Conservation (phyloP, 192 early-diverging fungal genomes). For the Podila verticillata region DNA sequence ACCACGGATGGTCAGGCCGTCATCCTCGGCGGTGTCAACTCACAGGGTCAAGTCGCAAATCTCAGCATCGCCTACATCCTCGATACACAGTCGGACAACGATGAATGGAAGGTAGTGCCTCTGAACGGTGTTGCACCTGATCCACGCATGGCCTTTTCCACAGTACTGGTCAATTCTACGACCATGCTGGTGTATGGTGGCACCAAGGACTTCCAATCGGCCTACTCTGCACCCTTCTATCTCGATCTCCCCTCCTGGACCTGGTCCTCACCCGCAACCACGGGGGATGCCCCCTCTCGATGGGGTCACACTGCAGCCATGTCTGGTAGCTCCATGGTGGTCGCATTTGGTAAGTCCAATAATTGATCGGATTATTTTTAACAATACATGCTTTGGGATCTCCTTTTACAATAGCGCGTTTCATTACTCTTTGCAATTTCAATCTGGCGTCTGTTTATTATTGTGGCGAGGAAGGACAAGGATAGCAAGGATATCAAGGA, state of each 20-base stretch:
- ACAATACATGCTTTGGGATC: too few relatives aligned
- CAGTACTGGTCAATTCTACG: conserved; percentile 36
- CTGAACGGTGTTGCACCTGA: conserved; percentile 30
- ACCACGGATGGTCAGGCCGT: conserved; percentile 35
- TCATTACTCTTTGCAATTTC: not conserved
- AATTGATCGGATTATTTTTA: not conserved
- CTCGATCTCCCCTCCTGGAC: conserved; percentile 44
- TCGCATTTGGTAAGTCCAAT: conserved; percentile 39
- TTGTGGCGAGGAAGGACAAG: not conserved
- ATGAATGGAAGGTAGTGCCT: conserved; percentile 14
- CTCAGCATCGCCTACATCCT: conserved; percentile 28
- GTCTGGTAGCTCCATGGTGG: conserved; percentile 34
- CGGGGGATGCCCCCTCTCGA: conserved; percentile 27
- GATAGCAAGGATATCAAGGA: too few relatives aligned
- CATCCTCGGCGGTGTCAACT: conserved; percentile 26
- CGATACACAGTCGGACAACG: conserved; percentile 25
- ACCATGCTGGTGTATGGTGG: conserved; percentile 45
- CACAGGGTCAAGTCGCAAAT: conserved; percentile 25
- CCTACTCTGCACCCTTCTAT: conserved; percentile 15
- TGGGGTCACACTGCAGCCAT: conserved; percentile 47
- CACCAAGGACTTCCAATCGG: conserved; percentile 21
- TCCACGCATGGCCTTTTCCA: conserved; percentile 43
- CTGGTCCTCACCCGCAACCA: conserved; percentile 28
- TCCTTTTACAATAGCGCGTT: too few relatives aligned
- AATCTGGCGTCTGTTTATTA: conserved; percentile 1